Base-by-base conservation (phyloP, 1,284 basidiomycete species). In the Athelia psychrophila region DNA sequence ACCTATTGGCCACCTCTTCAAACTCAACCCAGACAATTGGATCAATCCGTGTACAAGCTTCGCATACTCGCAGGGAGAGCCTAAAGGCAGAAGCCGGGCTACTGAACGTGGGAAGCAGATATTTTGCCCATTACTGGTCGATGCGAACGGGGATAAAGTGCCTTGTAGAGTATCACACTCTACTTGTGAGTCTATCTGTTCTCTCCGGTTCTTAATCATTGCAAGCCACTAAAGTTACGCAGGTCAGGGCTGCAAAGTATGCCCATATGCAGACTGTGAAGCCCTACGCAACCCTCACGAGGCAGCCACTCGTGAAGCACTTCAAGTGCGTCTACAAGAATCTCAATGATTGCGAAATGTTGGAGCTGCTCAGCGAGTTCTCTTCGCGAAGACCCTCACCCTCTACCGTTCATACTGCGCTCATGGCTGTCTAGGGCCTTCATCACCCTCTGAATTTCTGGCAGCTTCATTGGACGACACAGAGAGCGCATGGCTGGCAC, bases 241-340 rank as follows among this genome's bases (percentile, higher is more conserved):
- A 61, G 60, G 60, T 52, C 57, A 57, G 50, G 60, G 60, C 3
- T 49, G 54, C 9, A 61, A 61, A 54, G 42, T 58, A 8, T 61
- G 58, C 33, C 54, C 57, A 2, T 25, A 18, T 16, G 19, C 32
- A 2, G 48, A 57, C 40, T n/a, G 10, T 19, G 40, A 51, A n/a
- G 19, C 24, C 22, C 15, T 53, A 2, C 24, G 46, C 3, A 18
- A 25, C 3, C 47, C 45, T 16, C 60, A 61, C 46, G 35, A 30
- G 9, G 5, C 16, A 19, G 60, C 55, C 6, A 51, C 56, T n/a
- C 50, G 54, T 22, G 48, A 53, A 12, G 10, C 40, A 8, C 19
- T 61, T n/a, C 22, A 44, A 27, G 18, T 45, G 8, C 49, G 51
- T 12, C 30, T 60, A n/a, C 27, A 44, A 8, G 27, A 47, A 54